Evolutionary conservation across 352 stramenopile species (phyloP), one percentile per base, ranked within the genome.

Genomic region (Sclerospora graminicola): DNA sequence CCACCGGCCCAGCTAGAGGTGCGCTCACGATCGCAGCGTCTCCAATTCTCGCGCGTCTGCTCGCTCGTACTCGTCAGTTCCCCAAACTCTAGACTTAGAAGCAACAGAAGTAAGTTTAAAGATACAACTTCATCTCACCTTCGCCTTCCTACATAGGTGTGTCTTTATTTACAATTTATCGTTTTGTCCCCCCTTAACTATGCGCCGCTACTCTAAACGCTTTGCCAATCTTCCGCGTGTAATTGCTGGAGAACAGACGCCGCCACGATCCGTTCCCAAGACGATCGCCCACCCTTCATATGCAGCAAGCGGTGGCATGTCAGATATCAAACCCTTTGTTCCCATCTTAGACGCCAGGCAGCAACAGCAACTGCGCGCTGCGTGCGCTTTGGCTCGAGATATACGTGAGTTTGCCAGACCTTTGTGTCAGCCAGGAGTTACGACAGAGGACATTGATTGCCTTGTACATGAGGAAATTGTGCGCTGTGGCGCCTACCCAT

Each of bases 381-480:
- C 84, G 11, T 91, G 84, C 29, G 58, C 57, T 10, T 58, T 95
- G 20, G 82, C 85, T 8, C 53, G 66, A 29, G 82, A 95, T 31
- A 76, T 95, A 28, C 72, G 89, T 15, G 62, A 71, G 29, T 93
- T 92, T 52, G 80, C 84, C 7, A 39, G 65, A 31, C 60, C 66
- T 39, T 64, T 93, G 35, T 77, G 92, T 13, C 55, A 84, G 14
- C 65, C 81, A 3, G 94, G 95, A 8, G 60, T 79, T 5, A 94
- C 84, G 8, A 97, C 94, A 1, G 93, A 98, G 36, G 81, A 96
- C 29, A 97, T 98, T 51, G 93, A 98, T 57, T 55, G 67, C 31
- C 57, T 84, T 5, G 82, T 98, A 29, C 93, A 98, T 57, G 71
- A 94, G 8, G 82, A 91, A 28, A 94, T 97, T 37, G 52, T 97